These are phyloP conservation scores for Trichosanthes cucumerina DNA, from an alignment of 306 rosid species.

Conservation along the genomic window DNA sequence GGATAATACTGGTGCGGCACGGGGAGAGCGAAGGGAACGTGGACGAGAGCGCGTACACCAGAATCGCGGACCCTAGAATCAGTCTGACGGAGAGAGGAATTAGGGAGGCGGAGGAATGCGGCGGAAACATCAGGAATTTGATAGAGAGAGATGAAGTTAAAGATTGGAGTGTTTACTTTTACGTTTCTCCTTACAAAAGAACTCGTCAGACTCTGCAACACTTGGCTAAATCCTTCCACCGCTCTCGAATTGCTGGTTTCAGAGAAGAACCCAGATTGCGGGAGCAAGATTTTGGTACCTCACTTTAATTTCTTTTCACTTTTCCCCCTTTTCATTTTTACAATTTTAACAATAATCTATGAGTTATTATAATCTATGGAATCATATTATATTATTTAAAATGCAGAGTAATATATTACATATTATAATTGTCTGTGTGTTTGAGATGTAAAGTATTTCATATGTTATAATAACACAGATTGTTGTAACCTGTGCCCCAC, in stretches of 20 bases:
- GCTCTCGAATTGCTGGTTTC: conserved; percentile 58
- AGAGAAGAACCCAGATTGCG: conserved; percentile 83
- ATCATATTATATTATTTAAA: no score
- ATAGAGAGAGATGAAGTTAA: conserved; percentile 31
- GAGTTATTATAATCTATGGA: no score
- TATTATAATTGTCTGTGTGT: no score
- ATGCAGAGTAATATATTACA: no score
- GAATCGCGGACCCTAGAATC: conserved; percentile 67
- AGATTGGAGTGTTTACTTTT: conserved; percentile 65
- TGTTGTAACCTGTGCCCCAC: no score
- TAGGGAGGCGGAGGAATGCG: conserved; percentile 53
- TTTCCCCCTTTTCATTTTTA: not conserved
- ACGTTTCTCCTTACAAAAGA: conserved; percentile 72
- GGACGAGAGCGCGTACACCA: conserved; percentile 54
- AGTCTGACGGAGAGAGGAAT: conserved; percentile 44
- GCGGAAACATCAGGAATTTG: conserved; percentile 32
- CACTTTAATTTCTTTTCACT: no score
- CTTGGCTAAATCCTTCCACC: conserved; percentile 56
- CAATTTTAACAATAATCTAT: no score
- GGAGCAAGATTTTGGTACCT: conserved; percentile 76
- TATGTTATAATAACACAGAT: no score
- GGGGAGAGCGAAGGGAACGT: conserved; percentile 83
- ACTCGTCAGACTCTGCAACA: conserved; percentile 43
- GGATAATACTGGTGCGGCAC: conserved; percentile 79
- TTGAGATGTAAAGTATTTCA: no score